Conservation (phyloP, 2,329 filamentous ascomycete genomes). For the Daldinia sp. region DNA sequence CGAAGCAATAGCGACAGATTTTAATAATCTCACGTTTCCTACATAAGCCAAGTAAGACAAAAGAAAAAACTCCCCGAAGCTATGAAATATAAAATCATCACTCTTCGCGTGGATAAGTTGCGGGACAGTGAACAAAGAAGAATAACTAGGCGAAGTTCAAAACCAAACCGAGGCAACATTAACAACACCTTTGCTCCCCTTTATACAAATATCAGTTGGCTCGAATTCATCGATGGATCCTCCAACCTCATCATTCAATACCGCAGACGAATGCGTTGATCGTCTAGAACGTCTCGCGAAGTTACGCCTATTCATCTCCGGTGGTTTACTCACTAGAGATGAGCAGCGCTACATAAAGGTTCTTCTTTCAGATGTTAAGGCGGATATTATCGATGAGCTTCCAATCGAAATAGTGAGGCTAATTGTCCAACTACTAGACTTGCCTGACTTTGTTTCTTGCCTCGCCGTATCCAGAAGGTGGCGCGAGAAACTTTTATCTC, state of each 20-base stretch:
- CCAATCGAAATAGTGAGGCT: slow-evolving; percentile 38
- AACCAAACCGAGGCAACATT: not conserved
- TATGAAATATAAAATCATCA: not conserved
- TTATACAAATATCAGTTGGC: not conserved
- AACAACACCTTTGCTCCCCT: not conserved
- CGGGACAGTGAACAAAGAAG: not conserved
- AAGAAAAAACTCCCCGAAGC: too few species aligned
- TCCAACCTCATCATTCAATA: not conserved
- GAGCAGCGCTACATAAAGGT: slow-evolving; percentile 38
- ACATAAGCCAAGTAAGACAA: too few species aligned
- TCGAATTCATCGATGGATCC: slow-evolving; percentile 10
- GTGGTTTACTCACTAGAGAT: slow-evolving; percentile 14
- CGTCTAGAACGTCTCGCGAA: slow-evolving; percentile 8
- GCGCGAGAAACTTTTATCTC: slow-evolving; percentile 39
- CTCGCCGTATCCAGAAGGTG: slow-evolving; percentile 39
- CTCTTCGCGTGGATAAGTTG: not conserved
- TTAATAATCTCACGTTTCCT: not conserved
- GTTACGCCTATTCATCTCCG: slow-evolving; percentile 29
- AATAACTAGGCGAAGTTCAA: too few species aligned
- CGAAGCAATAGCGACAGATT: not conserved
- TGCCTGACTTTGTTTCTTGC: slow-evolving; percentile 33
- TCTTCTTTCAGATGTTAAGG: slow-evolving; percentile 22
- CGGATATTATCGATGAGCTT: slow-evolving; percentile 36
- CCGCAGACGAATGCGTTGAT: not conserved
- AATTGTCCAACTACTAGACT: slow-evolving; percentile 28